Base-by-base conservation (phyloP, 2,329 filamentous ascomycete genomes). In the Drechslerella dactyloides region DNA sequence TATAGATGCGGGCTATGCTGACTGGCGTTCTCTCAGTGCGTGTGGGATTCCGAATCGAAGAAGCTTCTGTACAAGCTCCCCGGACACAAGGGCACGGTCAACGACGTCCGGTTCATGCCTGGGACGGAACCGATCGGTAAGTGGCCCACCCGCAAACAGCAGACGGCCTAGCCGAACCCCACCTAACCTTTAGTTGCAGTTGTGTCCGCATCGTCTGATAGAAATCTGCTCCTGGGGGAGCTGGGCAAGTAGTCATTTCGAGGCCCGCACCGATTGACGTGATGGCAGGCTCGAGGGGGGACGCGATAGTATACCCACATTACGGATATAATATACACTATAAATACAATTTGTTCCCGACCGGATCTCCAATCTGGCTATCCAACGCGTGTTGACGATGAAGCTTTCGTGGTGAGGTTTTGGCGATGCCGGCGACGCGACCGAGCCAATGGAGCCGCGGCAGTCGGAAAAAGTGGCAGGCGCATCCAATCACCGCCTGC, bases 1-100 rank as follows among this genome's bases (percentile, higher is more conserved):
- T 21, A 46, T 21, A 35, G 6, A 17, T 21, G 1, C 15, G 7
- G 23, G 13, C 54, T 42, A 37, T 46, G 10, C 21, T 27, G 23
- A 48, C 11, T n/a, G 15, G 51, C 42, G n/a, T 10, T 4, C 15
- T 50, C 15, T 13, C 55, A 74, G 72, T 72, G 69, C 13, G 87
- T 97, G 8, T 99, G 94, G 94, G 93, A 94, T 56, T 87, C 84
- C 63, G 88, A 90, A 78, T 90, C 86, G n/a, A 93, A 90, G 68
- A 97, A 96, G 82, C 83, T 99, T 76, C 80, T 96, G 74, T 96
- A 97, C 81, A 97, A 97, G 81, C 84, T 99, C 58, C 94, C 94
- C 0, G 94, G 94, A 0, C 94, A 99, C 79, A 94, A 92, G 81
- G 94, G 93, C 35, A 91, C 90, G 0, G 94, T 97, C 57, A 99